phyloP scores from a whole-genome alignment of 768 basidiomycete genomes.

The Rubroboletus satanas region DNA sequence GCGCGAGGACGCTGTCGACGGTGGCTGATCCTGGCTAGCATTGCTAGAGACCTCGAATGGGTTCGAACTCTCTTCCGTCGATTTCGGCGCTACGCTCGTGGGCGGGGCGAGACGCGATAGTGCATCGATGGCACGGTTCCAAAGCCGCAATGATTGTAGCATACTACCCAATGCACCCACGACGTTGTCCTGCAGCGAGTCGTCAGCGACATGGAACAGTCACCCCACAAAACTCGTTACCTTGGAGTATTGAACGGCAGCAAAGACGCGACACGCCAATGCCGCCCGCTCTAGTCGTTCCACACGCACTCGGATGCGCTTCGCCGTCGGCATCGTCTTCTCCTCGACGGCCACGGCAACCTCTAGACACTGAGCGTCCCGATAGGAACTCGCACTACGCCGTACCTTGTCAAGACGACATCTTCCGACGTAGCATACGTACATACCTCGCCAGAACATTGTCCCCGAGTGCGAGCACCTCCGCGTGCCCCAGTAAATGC shows the following conservation, averaged over 20 bases:
- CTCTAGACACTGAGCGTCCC: constrained; percentile 54
- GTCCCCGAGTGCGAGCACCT: constrained; percentile 57
- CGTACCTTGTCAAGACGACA: neutral
- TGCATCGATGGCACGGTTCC: constrained; percentile 74
- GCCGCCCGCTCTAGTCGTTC: constrained; percentile 65
- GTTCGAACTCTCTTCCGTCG: constrained; percentile 39
- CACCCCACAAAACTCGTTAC: constrained; percentile 36
- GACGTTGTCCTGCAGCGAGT: constrained; percentile 51
- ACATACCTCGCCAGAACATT: constrained; percentile 58
- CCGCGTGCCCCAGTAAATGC: constrained; percentile 63
- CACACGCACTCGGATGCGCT: constrained; percentile 58
- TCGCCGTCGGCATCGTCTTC: constrained; percentile 46
- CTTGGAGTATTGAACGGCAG: constrained; percentile 62
- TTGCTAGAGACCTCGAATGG: constrained; percentile 52
- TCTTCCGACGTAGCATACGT: neutral
- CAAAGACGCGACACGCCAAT: constrained; percentile 64
- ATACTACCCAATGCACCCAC: constrained; percentile 52
- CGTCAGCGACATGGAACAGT: neutral
- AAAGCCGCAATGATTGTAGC: constrained; percentile 70
- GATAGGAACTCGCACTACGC: constrained; percentile 48
- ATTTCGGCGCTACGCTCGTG: constrained; percentile 20
- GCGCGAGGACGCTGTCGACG: constrained; percentile 9
- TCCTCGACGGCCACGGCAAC: constrained; percentile 40
- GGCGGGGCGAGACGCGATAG: constrained; percentile 55
- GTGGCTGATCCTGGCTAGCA: constrained; percentile 27